These are phyloP conservation scores for Chaetothyriales sp. DNA, from an alignment of 2,329 filamentous ascomycete species.

Conservation along the genomic window DNA sequence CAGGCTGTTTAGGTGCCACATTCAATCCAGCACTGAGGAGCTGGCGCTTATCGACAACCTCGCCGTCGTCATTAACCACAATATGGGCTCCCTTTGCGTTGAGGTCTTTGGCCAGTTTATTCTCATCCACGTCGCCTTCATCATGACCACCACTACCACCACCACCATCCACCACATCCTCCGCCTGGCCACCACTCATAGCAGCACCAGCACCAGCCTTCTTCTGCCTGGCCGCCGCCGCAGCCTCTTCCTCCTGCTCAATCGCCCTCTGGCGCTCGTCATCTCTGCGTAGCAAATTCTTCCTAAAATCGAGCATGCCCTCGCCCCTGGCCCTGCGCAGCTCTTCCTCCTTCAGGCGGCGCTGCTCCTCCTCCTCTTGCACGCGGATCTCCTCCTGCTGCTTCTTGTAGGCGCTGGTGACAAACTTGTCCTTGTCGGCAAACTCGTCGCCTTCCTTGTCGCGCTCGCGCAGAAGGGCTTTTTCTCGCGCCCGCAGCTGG, in stretches of 20 bases:
- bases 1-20: conserved; percentile 38
- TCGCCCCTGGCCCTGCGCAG: conserved; percentile 32
- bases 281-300: conserved; percentile 42
- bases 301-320: conserved; percentile 45
- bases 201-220: conserved; percentile 17
- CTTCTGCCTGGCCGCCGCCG: conserved; percentile 26
- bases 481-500: conserved; percentile 45
- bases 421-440: conserved; percentile 52
- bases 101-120: conserved; percentile 41
- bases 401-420: conserved; percentile 48
- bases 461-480: conserved; percentile 43
- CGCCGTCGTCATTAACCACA: conserved; percentile 47
- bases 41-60: conserved; percentile 49
- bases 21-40: conserved; percentile 48
- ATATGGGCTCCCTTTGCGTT: conserved; percentile 37
- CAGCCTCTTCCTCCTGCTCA: conserved; percentile 41
- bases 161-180: conserved; percentile 17
- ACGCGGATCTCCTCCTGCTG: conserved; percentile 46
- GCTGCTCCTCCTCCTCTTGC: conserved; percentile 44
- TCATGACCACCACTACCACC: conserved; percentile 14
- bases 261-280: conserved; percentile 43
- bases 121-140: conserved; percentile 32
- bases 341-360: conserved; percentile 38
- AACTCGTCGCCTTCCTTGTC: conserved; percentile 53
- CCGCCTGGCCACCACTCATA: conserved; percentile 22